Evolutionary conservation across 2,329 filamentous ascomycete genomes (phyloP).

Genomic region (Ceratocystis colombiana): DNA sequence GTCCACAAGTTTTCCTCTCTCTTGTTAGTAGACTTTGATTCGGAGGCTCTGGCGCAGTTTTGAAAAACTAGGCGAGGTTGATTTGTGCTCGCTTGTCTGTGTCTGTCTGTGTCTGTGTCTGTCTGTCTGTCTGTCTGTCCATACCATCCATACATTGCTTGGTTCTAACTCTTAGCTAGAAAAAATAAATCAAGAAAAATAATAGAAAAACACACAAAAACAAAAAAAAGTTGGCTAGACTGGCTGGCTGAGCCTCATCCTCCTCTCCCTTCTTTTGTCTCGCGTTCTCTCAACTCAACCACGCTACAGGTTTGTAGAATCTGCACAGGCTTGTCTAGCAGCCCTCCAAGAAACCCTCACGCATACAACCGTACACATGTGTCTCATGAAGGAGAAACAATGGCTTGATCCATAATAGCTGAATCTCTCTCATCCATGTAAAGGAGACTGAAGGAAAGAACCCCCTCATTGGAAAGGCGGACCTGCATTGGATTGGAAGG

Average conservation of each 20-base stretch:
- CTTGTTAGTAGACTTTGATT: too few relatives aligned
- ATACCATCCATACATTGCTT: neutral
- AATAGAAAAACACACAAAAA: too few relatives aligned
- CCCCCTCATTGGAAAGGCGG: neutral
- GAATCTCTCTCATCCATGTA: neutral
- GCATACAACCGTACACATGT: neutral
- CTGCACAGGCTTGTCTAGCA: neutral
- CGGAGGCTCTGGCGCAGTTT: too few relatives aligned
- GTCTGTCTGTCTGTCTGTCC: neutral
- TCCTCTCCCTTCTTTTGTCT: neutral
- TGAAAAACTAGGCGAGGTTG: neutral
- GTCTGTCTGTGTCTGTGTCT: neutral
- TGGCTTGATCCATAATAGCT: neutral
- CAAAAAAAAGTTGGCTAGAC: neutral
- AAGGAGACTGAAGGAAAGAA: neutral
- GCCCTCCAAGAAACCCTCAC: neutral
- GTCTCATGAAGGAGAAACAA: constrained; percentile 12
- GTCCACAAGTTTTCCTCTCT: too few relatives aligned
- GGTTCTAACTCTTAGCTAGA: too few relatives aligned
- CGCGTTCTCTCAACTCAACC: neutral
- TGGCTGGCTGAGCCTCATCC: neutral
- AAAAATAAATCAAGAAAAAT: too few relatives aligned
- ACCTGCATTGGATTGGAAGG: constrained; percentile 5
- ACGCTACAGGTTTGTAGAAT: neutral
- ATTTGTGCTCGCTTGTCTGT: neutral